A percentile compares a stretch with the other conserved stretches of the same genome.
phyloP scores from a whole-genome alignment of 768 basidiomycete species.

The Lentinula raphanica region DNA sequence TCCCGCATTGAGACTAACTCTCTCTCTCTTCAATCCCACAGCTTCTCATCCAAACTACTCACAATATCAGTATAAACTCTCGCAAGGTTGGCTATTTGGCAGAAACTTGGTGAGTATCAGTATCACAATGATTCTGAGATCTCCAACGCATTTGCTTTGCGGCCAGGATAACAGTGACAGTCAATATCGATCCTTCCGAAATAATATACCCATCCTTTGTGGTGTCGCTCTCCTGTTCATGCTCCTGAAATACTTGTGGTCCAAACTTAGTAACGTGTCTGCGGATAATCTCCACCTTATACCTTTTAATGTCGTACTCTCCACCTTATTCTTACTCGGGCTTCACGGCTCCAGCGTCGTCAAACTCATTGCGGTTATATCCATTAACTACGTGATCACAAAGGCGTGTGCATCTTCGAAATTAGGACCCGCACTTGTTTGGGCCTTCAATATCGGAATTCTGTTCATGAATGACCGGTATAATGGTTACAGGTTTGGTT shows the following conservation, averaged over 20 bases:
- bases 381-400: constrained; percentile 62
- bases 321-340: constrained; percentile 60
- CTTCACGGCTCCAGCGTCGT: constrained; percentile 79
- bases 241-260: constrained; percentile 46
- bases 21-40: constrained; percentile 21
- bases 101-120: constrained; percentile 67
- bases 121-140: constrained; percentile 8
- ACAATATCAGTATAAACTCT: constrained; percentile 52
- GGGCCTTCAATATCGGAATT: constrained; percentile 71
- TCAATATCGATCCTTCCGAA: constrained; percentile 86
- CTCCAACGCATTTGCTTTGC: neutral
- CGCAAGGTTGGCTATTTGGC: constrained; percentile 77
- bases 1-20: neutral
- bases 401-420: constrained; percentile 38
- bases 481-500: constrained; percentile 66
- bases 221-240: constrained; percentile 48
- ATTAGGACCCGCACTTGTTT: constrained; percentile 51
- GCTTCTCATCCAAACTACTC: constrained; percentile 73
- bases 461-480: constrained; percentile 75
- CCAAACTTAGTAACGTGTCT: constrained; percentile 17
- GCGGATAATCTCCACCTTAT: constrained; percentile 32
- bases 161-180: constrained; percentile 85
- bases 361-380: constrained; percentile 73
- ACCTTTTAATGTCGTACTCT: constrained; percentile 44
- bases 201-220: constrained; percentile 65